Percentiles rank a stretch among this genome's conserved stretches.
phyloP scores from a whole-genome alignment of 208 protist genomes.

The Trypanosoma vivax region DNA sequence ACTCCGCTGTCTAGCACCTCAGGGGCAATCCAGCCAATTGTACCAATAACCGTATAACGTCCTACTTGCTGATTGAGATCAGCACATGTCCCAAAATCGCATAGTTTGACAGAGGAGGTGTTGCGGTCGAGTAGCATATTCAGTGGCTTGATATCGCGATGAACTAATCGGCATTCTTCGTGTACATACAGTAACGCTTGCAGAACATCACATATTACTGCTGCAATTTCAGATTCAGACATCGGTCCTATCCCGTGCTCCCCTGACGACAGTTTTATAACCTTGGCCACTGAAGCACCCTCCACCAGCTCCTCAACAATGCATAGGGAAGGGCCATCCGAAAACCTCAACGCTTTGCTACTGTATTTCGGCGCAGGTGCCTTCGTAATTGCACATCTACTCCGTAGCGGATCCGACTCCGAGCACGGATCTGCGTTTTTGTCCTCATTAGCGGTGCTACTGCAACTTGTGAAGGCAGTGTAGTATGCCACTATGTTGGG shows the following conservation, averaged over 20 bases:
- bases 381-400: background rate
- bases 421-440: constrained; percentile 5
- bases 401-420: too few species aligned
- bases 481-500: constrained; percentile 22
- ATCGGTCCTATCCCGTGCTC: constrained; percentile 18
- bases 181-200: constrained; percentile 69
- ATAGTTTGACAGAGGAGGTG: constrained; percentile 29
- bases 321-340: constrained; percentile 17
- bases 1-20: constrained; percentile 37
- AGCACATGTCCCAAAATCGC: constrained; percentile 61
- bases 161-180: constrained; percentile 33
- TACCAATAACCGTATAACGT: constrained; percentile 38
- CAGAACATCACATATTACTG: constrained; percentile 42
- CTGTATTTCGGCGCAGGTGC: background rate
- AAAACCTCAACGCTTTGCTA: constrained; percentile 4
- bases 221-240: constrained; percentile 43
- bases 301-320: constrained; percentile 42
- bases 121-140: constrained; percentile 47
- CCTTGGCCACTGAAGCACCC: constrained; percentile 23
- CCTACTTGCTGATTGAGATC: constrained; percentile 22
- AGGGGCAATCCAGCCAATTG: constrained; percentile 48
- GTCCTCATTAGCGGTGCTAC: background rate
- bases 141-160: constrained; percentile 53
- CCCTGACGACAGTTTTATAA: constrained; percentile 12
- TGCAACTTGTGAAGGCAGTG: constrained; percentile 21